Evolutionary conservation across 2,329 filamentous ascomycete genomes (phyloP), one percentile per base, ranked within the genome.

Genomic region (Diaporthe batatas): DNA sequence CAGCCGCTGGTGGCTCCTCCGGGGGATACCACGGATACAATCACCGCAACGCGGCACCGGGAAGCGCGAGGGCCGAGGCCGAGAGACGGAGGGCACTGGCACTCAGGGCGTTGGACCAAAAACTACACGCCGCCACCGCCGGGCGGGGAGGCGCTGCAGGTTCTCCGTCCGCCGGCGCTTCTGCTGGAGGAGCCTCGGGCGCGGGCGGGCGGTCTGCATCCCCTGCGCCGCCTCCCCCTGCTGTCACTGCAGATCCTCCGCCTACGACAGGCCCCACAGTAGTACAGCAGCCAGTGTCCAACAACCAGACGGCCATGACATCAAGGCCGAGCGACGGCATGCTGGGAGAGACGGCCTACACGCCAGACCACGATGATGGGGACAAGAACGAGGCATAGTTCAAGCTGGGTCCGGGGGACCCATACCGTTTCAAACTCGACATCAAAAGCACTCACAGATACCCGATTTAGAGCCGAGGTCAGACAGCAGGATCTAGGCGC

Each of bases 11-110:
- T 11, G 59, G 39, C 18, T 34, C n/a, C 21, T 32, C 47, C 14
- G 70, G 70, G 21, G 65, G 62, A 1, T 70, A 74, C 53, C 70
- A 74, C 18, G 90, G 91, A 68, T 86, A 89, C 71, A 85, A 86
- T 74, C 80, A 88, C 70, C 88, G 87, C 76, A 83, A 89, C 53
- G 88, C 87, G 29, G 88, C 86, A 6, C 91, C 89, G 14, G 88
- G 91, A 16, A 90, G 91, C 68, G 94, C 95, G 65, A 91, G 95
- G 73, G 96, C 96, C 65, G 96, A 98, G 82, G 96, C 96, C 0
- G 96, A 98, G 85, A 87, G 96, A 76, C 90, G 96, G 80, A 90
- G 96, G 76, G 95, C 95, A 0, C 84, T 99, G 76, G 96, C 96
- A 1, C 87, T 99, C 71, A 96, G 96, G 80, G 96, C 95, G 4